These are phyloP conservation scores for Talaromyces wortmannii DNA, from an alignment of 495 filamentous ascomycete species.

Conservation along the genomic window DNA sequence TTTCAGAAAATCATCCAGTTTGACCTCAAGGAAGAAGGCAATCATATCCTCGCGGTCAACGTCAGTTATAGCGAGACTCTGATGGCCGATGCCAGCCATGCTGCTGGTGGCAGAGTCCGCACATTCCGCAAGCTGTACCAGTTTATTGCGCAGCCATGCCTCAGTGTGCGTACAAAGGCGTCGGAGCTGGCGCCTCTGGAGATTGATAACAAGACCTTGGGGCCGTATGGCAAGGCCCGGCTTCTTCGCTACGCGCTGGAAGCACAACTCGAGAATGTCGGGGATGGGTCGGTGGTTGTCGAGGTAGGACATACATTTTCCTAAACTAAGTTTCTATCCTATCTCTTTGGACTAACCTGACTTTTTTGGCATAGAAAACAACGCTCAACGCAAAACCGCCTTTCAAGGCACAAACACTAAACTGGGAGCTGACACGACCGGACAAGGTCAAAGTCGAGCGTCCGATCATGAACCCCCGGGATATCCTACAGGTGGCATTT, in stretches of 20 bases:
- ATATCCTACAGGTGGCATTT: conserved; percentile 90
- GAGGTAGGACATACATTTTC: conserved; percentile 19
- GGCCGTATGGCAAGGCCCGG: conserved; percentile 38
- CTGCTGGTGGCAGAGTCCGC: conserved; percentile 60
- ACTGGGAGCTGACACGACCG: conserved; percentile 43
- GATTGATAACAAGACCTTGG: conserved; percentile 35
- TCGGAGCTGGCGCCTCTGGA: conserved; percentile 47
- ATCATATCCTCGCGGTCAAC: conserved; percentile 89
- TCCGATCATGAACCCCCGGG: conserved; percentile 73
- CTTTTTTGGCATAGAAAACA: conserved; percentile 29
- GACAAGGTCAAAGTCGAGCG: conserved; percentile 20
- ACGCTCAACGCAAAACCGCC: conserved; percentile 45
- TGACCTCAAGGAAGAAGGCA: conserved; percentile 89
- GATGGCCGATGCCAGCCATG: conserved; percentile 45
- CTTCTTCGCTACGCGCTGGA: conserved; percentile 61
- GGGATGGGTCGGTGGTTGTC: conserved; percentile 40
- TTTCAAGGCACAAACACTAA: conserved; percentile 49
- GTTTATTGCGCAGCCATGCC: conserved; percentile 81
- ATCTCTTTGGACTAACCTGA: neutral
- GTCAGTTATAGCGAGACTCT: conserved; percentile 75
- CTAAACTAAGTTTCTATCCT: neutral
- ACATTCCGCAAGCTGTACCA: conserved; percentile 96
- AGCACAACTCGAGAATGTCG: conserved; percentile 91
- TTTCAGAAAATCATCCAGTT: conserved; percentile 79
- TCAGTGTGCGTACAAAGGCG: conserved; percentile 86